Conservation (phyloP, 2,329 filamentous ascomycete genomes). For the Cladosporium oxysporum region DNA sequence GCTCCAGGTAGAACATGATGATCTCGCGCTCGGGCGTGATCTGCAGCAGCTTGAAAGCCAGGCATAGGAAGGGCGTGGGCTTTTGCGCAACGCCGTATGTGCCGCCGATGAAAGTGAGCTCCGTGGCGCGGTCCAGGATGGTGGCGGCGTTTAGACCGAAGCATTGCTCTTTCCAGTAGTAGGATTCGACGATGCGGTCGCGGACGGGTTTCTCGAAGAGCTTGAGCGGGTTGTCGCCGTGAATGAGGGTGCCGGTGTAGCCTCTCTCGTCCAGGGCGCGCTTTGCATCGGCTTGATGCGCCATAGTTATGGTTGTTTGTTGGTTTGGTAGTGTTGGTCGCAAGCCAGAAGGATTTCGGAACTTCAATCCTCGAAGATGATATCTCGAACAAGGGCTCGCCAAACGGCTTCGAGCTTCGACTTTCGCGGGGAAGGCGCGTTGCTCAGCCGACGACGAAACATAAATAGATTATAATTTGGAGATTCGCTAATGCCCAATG, state of each 20-base stretch:
- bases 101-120: constrained; percentile 81
- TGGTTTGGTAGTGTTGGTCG: background rate
- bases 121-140: constrained; percentile 84
- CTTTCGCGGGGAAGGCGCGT: constrained; percentile 16
- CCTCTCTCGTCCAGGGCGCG: constrained; percentile 86
- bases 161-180: constrained; percentile 99
- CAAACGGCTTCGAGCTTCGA: background rate
- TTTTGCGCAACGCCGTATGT: constrained; percentile 83
- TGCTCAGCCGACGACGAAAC: constrained; percentile 16
- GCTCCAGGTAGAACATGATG: constrained; percentile 75
- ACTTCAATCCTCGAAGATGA: too few relatives aligned
- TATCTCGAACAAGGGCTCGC: background rate
- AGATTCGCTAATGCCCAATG: background rate
- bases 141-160: constrained; percentile 85
- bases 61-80: constrained; percentile 88
- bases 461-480: constrained; percentile 10
- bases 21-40: constrained; percentile 78
- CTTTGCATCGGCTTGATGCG: constrained; percentile 74
- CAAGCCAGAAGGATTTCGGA: background rate
- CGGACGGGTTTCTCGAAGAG: constrained; percentile 94
- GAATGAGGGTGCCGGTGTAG: constrained; percentile 72
- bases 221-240: constrained; percentile 90
- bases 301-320: constrained; percentile 38
- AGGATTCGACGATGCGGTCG: constrained; percentile 91
- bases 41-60: constrained; percentile 92